Conservation (phyloP, 139 green algal species). For the Chlamydomonas sp. region DNA sequence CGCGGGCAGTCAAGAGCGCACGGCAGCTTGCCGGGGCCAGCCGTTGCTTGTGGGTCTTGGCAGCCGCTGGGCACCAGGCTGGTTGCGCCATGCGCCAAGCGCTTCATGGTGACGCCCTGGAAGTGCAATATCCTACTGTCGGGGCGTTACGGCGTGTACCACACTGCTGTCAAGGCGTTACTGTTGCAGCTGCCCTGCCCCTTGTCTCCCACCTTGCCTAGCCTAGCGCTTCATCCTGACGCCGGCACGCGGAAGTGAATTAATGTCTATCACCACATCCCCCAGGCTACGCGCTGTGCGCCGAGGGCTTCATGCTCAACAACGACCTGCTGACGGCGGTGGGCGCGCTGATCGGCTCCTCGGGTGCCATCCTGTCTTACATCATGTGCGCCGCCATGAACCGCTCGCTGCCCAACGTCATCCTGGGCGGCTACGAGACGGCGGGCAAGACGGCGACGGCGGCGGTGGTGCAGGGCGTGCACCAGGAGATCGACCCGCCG, state of each 20-base stretch:
- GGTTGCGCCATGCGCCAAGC: no score
- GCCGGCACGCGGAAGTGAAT: no score
- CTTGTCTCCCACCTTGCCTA: neutral
- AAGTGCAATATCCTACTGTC: no score
- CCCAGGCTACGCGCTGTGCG: conserved; percentile 87
- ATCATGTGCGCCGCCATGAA: conserved; percentile 98
- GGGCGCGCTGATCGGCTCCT: conserved; percentile 89
- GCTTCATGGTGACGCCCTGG: no score
- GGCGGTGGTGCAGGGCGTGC: conserved; percentile 12
- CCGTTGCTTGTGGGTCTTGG: no score
- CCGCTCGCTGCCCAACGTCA: conserved; percentile 87
- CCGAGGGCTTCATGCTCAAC: conserved; percentile 91
- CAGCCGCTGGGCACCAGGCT: no score
- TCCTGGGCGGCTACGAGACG: conserved; percentile 84
- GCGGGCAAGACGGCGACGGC: neutral
- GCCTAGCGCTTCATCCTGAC: neutral
- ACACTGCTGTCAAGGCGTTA: neutral
- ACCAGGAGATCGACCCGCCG: conserved; percentile 66
- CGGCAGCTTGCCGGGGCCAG: no score
- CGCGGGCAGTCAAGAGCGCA: no score
- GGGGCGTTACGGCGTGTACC: no score
- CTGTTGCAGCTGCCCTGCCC: neutral
- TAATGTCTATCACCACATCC: conserved; percentile 7
- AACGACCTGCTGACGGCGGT: conserved; percentile 83
- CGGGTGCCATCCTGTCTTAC: conserved; percentile 89